A percentile compares a stretch with the other conserved stretches of the same genome.
Evolutionary conservation across 306 rosid genomes (phyloP).

Genomic region (Inga oerstediana): DNA sequence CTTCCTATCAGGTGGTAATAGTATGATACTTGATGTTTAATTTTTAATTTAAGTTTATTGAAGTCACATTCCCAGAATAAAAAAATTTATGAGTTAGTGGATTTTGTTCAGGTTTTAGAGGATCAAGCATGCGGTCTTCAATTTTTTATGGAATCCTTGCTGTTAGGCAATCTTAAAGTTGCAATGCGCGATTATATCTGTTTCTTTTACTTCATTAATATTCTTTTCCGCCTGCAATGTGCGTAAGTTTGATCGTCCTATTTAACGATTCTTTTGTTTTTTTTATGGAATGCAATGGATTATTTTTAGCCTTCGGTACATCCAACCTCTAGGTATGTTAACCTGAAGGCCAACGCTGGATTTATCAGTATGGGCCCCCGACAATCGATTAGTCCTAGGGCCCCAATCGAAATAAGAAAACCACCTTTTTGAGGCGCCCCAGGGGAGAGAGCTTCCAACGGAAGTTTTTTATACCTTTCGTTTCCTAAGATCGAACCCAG

Average conservation of each 20-base stretch:
- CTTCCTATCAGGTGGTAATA: too few species aligned
- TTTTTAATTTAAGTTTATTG: not conserved
- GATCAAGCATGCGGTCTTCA: constrained; percentile 23
- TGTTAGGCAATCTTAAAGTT: constrained; percentile 43
- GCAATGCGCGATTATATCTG: constrained; percentile 34
- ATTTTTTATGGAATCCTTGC: constrained; percentile 31
- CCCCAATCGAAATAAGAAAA: too few species aligned
- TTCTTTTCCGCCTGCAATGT: constrained; percentile 40
- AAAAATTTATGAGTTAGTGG: not conserved
- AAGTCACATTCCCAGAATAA: not conserved
- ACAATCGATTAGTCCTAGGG: too few species aligned
- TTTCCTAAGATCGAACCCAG: too few species aligned
- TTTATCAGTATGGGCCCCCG: too few species aligned
- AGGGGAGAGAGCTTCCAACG: too few species aligned
- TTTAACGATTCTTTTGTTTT: not conserved
- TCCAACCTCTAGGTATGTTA: too few species aligned
- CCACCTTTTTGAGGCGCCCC: too few species aligned
- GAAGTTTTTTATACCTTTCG: too few species aligned
- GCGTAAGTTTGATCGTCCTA: constrained; percentile 34
- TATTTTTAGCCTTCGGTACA: too few species aligned
- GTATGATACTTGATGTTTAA: not conserved
- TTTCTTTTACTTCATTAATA: constrained; percentile 39
- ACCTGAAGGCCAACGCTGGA: too few species aligned
- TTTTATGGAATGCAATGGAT: too few species aligned
- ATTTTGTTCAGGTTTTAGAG: constrained; percentile 33